Evolutionary conservation across 352 stramenopile genomes (phyloP).

Genomic region (Phytophthora pistaciae): DNA sequence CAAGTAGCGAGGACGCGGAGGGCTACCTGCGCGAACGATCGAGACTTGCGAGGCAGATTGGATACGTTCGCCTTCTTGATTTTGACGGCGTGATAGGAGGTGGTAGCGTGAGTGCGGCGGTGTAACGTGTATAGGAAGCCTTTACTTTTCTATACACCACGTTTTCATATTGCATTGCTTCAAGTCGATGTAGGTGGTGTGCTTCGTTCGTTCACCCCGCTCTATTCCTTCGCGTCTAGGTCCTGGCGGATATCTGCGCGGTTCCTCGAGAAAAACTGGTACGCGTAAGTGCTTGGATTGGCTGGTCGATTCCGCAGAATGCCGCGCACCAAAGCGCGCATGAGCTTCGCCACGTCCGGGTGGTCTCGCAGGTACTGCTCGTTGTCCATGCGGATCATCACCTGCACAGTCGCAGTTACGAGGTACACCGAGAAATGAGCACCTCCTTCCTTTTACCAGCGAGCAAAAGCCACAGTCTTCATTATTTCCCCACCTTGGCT

Average conservation of each 20-base stretch:
- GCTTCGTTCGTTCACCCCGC: neutral
- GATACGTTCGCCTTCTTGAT: slow-evolving; percentile 39
- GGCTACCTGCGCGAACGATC: slow-evolving; percentile 23
- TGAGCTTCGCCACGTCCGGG: slow-evolving; percentile 64
- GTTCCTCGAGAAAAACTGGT: slow-evolving; percentile 64
- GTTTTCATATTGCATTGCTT: slow-evolving; percentile 7
- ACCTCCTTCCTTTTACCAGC: neutral
- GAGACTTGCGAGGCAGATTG: slow-evolving; percentile 36
- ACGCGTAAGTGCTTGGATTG: slow-evolving; percentile 63
- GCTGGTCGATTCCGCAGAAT: slow-evolving; percentile 64
- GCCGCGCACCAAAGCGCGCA: slow-evolving; percentile 61
- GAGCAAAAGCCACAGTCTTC: neutral
- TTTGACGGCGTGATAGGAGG: slow-evolving; percentile 43
- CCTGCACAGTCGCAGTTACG: slow-evolving; percentile 31
- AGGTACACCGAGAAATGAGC: neutral
- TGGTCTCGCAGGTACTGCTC: slow-evolving; percentile 80
- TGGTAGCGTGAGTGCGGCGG: slow-evolving; percentile 39
- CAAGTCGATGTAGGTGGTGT: neutral
- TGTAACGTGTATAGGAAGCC: slow-evolving; percentile 44
- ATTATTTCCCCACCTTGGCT: slow-evolving; percentile 48
- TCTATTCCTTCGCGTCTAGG: slow-evolving; percentile 58
- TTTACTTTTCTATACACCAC: slow-evolving; percentile 28
- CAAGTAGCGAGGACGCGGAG: slow-evolving; percentile 24
- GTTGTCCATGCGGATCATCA: slow-evolving; percentile 85
- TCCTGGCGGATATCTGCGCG: slow-evolving; percentile 42